Evolutionary conservation across 2,329 filamentous ascomycete genomes (phyloP), one percentile per base, ranked within the genome.

Genomic region (Fusarium protoensiforme): DNA sequence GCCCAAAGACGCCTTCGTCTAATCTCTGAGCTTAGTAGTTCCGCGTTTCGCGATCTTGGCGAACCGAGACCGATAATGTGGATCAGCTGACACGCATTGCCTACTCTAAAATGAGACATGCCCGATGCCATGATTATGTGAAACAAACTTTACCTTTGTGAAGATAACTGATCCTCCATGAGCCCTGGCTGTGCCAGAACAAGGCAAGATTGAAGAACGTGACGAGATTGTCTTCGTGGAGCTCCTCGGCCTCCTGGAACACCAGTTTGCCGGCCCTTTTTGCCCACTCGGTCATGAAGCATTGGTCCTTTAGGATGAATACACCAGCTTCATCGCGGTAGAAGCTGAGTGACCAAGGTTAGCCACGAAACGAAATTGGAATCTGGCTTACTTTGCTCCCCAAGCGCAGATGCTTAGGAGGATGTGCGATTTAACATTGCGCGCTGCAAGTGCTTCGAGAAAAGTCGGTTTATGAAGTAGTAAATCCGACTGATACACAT

Each of bases 131-230:
- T 8, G 16, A 8, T 22, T 20, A 4, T 20, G 14, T 16, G 14
- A 29, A 31, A 48, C 4, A 14, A 11, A n/a, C 0, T 5, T 2
- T 38, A 63, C 74, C 74, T 36, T 73, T 76, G n/a, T 76, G 65
- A 0, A 76, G 56, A 22, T 76, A 67, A 2, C 74, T 75, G 16
- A 69, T 69, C 2, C 65, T 63, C 74, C 74, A 76, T 4, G 72
- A 75, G 0, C 74, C 74, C 5, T 76, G 69, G 3, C 74, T 76
- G 10, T 76, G 67, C 74, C 74, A 76, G 5, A 76, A 76, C 0
- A 76, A 29, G 4, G 74, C 59, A 16, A 76, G 48, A 5, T 73
- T 76, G 24, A 51, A 73, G 4, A 72, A 75, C 0, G 74, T 73
- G 2, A 72, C 67, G 0, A 76, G n/a, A 4, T 72, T 76, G 24